Evolutionary conservation across 2,329 filamentous ascomycete genomes (phyloP), one percentile per base, ranked within the genome.

Genomic region (Eutypa lata): DNA sequence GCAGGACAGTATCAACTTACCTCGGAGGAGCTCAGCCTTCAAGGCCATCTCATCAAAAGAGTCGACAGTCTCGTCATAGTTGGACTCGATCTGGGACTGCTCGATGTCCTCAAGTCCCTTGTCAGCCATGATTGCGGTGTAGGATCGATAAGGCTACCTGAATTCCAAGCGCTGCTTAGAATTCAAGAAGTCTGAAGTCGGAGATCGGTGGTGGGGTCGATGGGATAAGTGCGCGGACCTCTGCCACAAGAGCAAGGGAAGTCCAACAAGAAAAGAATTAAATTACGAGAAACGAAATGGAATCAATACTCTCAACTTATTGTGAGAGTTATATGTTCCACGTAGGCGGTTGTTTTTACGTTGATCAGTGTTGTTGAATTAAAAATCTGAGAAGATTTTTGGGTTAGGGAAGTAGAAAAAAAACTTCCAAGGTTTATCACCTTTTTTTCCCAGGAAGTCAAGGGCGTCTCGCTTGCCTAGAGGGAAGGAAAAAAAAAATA

Each of bases 51-150:
- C 84, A 79, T 99, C 94, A 80, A 99, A 99, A 58, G 91, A 96
- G 80, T 99, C 95, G 78, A 94, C 93, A 71, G 93, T 92, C 86
- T 97, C 92, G 85, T 99, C 94, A 82, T 97, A 99, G 90, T 99
- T 99, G 74, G 92, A 96, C 86, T 99, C 95, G 84, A 99, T 99
- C 82, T 96, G 91, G 79, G 88, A 93, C 57, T 66, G 64, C 63
- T 68, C 66, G 62, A 68, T 68, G 53, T 97, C 93, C 84, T 97
- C 92, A 81, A 97, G 91, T 84, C 93, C 93, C 84, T 95, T 96
- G 70, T 91, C 89, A 91, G 92, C 93, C 93, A 97, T 97, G 85
- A 89, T 97, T 93, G 90, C 87, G 87, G 79, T 81, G 7, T 78
- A 69, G 58, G 63, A 67, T 68, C 71, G 61, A 68, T 70, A 70